Evolutionary conservation across 352 stramenopile genomes (phyloP), one percentile per base, ranked within the genome.

Genomic region (Halophytophthora polymorphica): DNA sequence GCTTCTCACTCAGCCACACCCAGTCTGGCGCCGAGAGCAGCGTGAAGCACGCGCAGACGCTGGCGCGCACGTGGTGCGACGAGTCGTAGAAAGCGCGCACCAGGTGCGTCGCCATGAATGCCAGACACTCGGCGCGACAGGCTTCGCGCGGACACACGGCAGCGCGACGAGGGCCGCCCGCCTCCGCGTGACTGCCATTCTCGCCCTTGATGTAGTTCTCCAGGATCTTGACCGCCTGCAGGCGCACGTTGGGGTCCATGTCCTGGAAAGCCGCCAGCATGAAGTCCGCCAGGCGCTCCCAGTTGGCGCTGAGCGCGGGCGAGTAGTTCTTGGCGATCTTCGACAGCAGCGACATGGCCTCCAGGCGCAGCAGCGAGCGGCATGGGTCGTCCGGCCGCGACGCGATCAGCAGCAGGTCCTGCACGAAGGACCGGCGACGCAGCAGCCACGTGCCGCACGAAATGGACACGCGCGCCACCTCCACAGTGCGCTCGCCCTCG

Each of bases 151-250:
- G n/a, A 6, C 3, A 45, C 19, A 21, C 18, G 21, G 3, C 36
- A 22, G 14, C 52, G n/a, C 15, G 6, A 10, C 41, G 36, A 22
- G 45, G 21, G 28, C 36, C 21, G n/a, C 61, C 50, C 53, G 53
- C 56, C 50, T 64, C 51, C 14, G 47, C 13, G 6, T 43, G 44
- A 40, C 29, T 62, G 3, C 54, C 53, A 33, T 70, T 69, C 34
- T 79, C 70, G 19, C 82, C 83, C 45, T 93, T 89, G 54, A 95
- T 88, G 52, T 95, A 93, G 47, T 93, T 92, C 49, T 95, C 84
- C 48, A 95, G 36, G 39, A 95, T 90, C 48, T 95, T 95, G 3
- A 95, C 76, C 1, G 84, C 84, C 75, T 95, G 84, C 0, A 95
- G 66, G 0, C 84, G 84, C 37, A 95, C 79, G 48, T 93, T 93